Evolutionary conservation across 306 rosid species (phyloP), one percentile per base, ranked within the genome.

Genomic region (Quercus cerris): DNA sequence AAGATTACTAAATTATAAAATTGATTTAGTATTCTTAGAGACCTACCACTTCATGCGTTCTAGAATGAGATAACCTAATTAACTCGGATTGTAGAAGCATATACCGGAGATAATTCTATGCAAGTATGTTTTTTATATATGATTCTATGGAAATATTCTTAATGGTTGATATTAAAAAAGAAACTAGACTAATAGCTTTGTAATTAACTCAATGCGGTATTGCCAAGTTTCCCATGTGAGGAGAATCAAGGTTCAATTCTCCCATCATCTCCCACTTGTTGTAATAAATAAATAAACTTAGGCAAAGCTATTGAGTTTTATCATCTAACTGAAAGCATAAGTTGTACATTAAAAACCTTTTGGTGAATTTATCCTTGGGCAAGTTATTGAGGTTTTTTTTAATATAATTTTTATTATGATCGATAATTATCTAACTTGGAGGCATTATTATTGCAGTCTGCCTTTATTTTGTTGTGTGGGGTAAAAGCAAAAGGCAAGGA

Each of bases 391-490:
- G 23, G 27, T 20, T 20, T 19, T 57, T 57, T n/a, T 57, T 57
- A 20, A 57, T 57, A n/a, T 15, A 57, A n/a, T 57, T 57, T 2
- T 12, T 57, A 8, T 57, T 11, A n/a, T 57, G 27, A 57, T 57
- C 4, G n/a, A 57, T 7, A 57, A 38, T 38, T 38, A 7, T 57
- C 11, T 57, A 19, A 62, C 79, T 92, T 66, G 94, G 97, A 74
- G 97, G 83, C 10, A 35, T 84, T 25, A 73, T 49, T 56, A 92
- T 94, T n/a, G 91, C 90, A 66, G 10, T 87, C 25, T 97, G 97
- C 49, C 92, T 90, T 5, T 94, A 94, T 69, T 74, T 83, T 27
- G 97, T 94, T 54, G 92, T 92, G 77, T 94, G 97, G 98, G 97
- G 98, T 14, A 94, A 38, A 38, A 10, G 54, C 15, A 49, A 91